Evolutionary conservation across 2,329 filamentous ascomycete genomes (phyloP).

Genomic region (Penicillium freii): DNA sequence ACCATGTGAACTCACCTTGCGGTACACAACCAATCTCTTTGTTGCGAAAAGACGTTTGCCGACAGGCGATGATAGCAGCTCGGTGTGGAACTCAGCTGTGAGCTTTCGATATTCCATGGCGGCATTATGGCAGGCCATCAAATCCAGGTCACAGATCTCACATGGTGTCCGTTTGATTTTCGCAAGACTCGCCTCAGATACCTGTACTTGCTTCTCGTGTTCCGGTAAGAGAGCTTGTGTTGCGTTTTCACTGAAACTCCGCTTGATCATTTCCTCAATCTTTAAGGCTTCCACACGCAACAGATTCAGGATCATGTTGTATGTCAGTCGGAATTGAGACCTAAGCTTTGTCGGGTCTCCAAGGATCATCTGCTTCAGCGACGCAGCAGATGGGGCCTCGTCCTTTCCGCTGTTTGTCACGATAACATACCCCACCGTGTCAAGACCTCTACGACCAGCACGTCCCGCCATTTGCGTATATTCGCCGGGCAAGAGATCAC

Average conservation of each 20-base stretch:
- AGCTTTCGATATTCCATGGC: slow-evolving; percentile 75
- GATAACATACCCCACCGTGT: slow-evolving; percentile 90
- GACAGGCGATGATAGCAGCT: slow-evolving; percentile 73
- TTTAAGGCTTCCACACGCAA: slow-evolving; percentile 93
- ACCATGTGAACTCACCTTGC: slow-evolving; percentile 47
- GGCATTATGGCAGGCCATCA: slow-evolving; percentile 78
- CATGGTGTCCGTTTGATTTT: slow-evolving; percentile 87
- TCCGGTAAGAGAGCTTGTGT: slow-evolving; percentile 92
- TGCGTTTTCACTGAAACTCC: slow-evolving; percentile 96
- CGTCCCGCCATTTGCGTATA: slow-evolving; percentile 99
- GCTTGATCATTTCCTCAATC: slow-evolving; percentile 99
- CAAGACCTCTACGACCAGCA: slow-evolving; percentile 87
- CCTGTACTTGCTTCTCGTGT: slow-evolving; percentile 89
- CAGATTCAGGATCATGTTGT: slow-evolving; percentile 98
- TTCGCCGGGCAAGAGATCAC: slow-evolving; percentile 87
- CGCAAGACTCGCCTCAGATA: slow-evolving; percentile 86
- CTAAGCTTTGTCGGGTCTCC: slow-evolving; percentile 92
- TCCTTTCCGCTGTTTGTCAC: slow-evolving; percentile 79
- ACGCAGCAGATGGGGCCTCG: slow-evolving; percentile 80
- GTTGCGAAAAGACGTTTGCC: slow-evolving; percentile 75
- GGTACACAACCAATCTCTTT: slow-evolving; percentile 78
- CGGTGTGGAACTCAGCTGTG: slow-evolving; percentile 77
- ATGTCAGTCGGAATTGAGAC: slow-evolving; percentile 94
- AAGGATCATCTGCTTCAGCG: slow-evolving; percentile 89
- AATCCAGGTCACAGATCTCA: slow-evolving; percentile 72